Conservation (phyloP, 2,329 filamentous ascomycete species). For the Colletotrichum godetiae region DNA sequence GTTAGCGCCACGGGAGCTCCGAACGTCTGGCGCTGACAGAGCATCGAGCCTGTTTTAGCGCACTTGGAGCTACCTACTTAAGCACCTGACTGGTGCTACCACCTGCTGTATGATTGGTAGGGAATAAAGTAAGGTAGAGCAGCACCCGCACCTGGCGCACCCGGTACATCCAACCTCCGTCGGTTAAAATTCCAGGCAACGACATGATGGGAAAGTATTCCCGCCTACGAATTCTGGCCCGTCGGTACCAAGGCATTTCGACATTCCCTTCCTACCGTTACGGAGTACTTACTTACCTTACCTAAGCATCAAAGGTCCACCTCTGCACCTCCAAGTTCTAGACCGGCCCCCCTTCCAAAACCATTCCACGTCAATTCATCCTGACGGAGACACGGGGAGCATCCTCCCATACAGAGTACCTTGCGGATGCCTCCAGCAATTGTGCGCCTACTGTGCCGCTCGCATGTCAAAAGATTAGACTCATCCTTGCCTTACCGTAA, state of each 20-base stretch:
- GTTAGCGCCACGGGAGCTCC: slow-evolving; percentile 14
- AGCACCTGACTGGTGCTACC: neutral
- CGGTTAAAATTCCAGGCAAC: neutral
- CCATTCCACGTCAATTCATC: neutral
- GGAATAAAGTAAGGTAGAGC: neutral
- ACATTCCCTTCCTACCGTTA: neutral
- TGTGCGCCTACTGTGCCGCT: neutral
- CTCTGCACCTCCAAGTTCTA: neutral
- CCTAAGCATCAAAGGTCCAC: too few species aligned
- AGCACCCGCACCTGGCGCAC: neutral
- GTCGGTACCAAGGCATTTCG: neutral
- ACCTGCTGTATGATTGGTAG: neutral
- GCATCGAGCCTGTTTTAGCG: neutral
- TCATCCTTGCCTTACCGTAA: too few species aligned
- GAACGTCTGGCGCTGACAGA: neutral
- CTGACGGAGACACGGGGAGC: neutral
- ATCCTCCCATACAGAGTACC: too few species aligned
- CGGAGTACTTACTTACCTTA: too few species aligned
- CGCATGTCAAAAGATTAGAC: neutral
- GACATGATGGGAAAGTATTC: neutral
- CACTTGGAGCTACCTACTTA: neutral
- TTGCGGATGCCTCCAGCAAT: neutral
- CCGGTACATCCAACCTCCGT: neutral
- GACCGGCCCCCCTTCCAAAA: neutral
- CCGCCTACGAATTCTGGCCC: too few species aligned